phyloP scores from a whole-genome alignment of 225 moss, liverwort and hornwort genomes.

The Pleurozium schreberi region DNA sequence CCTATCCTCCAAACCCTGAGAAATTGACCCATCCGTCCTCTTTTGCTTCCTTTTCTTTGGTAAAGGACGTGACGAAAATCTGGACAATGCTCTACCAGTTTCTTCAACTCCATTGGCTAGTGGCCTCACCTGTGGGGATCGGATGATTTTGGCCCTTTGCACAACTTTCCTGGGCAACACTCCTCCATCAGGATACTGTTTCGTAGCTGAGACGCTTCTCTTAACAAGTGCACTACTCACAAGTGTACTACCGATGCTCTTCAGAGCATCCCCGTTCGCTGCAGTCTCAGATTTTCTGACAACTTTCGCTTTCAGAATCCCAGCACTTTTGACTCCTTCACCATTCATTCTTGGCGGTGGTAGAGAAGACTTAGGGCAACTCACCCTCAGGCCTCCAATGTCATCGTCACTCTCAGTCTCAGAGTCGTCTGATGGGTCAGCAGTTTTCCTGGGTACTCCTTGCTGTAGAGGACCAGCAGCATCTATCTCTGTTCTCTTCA shows the following conservation, averaged over 20 bases:
- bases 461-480: constrained; percentile 1
- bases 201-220: neutral
- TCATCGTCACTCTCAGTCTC: constrained; percentile 47
- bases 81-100: constrained; percentile 7
- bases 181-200: neutral
- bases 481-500: constrained; percentile 6
- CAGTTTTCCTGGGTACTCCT: constrained; percentile 5
- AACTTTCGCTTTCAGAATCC: constrained; percentile 20
- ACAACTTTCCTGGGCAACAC: constrained; percentile 9
- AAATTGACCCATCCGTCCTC: neutral
- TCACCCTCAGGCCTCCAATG: constrained; percentile 7
- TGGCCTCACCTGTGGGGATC: constrained; percentile 32
- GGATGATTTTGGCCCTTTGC: constrained; percentile 20
- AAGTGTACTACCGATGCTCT: neutral
- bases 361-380: neutral
- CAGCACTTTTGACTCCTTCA: constrained; percentile 7
- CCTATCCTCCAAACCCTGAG: neutral
- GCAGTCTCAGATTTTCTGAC: neutral
- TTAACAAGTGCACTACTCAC: neutral
- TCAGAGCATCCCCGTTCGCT: neutral
- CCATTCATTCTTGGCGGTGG: neutral
- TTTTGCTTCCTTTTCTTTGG: constrained; percentile 10
- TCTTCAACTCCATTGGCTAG: neutral
- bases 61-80: neutral
- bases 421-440: constrained; percentile 20